These are phyloP conservation scores for Salpingoeca rosetta DNA, from an alignment of 78 protist species.

Conservation along the genomic window DNA sequence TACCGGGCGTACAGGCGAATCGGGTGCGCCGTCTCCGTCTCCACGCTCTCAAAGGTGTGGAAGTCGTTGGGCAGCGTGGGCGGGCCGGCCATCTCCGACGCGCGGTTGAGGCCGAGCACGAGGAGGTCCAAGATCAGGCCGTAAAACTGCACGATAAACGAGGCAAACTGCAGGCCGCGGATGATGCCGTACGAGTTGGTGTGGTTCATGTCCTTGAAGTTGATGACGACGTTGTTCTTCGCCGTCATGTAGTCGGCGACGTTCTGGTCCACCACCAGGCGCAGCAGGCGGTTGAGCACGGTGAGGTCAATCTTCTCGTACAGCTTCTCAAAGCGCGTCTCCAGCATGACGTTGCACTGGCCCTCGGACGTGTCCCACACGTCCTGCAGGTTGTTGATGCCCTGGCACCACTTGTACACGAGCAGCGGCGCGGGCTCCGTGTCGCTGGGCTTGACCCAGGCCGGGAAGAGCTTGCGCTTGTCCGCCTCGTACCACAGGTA, in stretches of 20 bases:
- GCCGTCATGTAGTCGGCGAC: slow-evolving; percentile 99
- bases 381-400: slow-evolving; percentile 90
- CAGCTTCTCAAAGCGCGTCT: slow-evolving; percentile 71
- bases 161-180: slow-evolving; percentile 96
- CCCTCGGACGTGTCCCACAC: slow-evolving; percentile 92
- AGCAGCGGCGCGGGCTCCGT: slow-evolving; percentile 98
- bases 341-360: slow-evolving; percentile 84
- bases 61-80: slow-evolving; percentile 88
- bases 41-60: slow-evolving; percentile 49
- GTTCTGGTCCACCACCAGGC: slow-evolving; percentile 95
- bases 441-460: slow-evolving; percentile 99
- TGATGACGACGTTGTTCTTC: slow-evolving; percentile 92
- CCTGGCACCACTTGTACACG: slow-evolving; percentile 99
- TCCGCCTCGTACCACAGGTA: slow-evolving; percentile 99
- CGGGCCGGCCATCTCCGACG: slow-evolving; percentile 95
- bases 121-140: slow-evolving; percentile 92
- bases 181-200: slow-evolving; percentile 89
- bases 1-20: slow-evolving; percentile 93
- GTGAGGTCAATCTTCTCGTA: slow-evolving; percentile 97
- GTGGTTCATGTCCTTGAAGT: slow-evolving; percentile 98
- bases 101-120: slow-evolving; percentile 92
- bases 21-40: slow-evolving; percentile 89
- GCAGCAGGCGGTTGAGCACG: slow-evolving; percentile 91
- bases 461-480: slow-evolving; percentile 96
- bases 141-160: slow-evolving; percentile 86